Conservation (phyloP, 108 stramenopile genomes). For the Craspedostauros australis region DNA sequence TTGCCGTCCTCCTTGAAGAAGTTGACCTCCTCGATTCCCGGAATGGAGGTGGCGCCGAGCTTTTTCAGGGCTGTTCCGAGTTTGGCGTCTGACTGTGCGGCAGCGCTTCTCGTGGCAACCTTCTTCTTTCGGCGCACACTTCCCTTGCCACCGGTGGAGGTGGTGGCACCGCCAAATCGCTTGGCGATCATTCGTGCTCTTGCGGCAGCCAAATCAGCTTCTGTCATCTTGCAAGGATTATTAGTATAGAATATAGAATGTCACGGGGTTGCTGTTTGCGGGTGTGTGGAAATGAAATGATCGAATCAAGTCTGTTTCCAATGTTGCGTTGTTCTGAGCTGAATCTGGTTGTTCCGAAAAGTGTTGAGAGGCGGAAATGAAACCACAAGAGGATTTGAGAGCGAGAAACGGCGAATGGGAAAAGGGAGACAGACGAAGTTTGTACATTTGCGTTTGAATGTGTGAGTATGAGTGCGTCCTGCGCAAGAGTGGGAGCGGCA, state of each 20-base stretch:
- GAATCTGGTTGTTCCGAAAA: too few relatives aligned
- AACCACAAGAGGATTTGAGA: background rate
- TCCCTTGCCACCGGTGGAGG: conserved; percentile 90
- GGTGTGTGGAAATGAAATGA: too few relatives aligned
- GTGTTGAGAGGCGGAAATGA: background rate
- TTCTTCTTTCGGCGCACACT: conserved; percentile 93
- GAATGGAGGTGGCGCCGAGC: conserved; percentile 95
- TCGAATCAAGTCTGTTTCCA: too few relatives aligned
- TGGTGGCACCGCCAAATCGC: conserved; percentile 80
- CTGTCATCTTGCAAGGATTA: conserved; percentile 52
- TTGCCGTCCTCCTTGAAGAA: conserved; percentile 97
- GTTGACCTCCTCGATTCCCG: conserved; percentile 97
- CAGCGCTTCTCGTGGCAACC: conserved; percentile 67
- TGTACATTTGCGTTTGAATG: background rate
- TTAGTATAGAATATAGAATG: background rate
- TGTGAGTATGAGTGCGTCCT: too few relatives aligned
- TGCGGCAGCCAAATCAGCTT: conserved; percentile 73
- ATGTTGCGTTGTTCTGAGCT: too few relatives aligned
- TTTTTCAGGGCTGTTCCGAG: conserved; percentile 89
- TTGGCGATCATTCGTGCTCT: conserved; percentile 87
- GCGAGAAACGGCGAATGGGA: background rate
- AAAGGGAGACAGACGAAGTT: background rate
- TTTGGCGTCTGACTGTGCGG: conserved; percentile 93
- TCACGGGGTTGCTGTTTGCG: background rate
- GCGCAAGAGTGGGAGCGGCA: too few relatives aligned